These are phyloP conservation scores for Sordaria brevicollis DNA, from an alignment of 495 filamentous ascomycete species.

Conservation along the genomic window DNA sequence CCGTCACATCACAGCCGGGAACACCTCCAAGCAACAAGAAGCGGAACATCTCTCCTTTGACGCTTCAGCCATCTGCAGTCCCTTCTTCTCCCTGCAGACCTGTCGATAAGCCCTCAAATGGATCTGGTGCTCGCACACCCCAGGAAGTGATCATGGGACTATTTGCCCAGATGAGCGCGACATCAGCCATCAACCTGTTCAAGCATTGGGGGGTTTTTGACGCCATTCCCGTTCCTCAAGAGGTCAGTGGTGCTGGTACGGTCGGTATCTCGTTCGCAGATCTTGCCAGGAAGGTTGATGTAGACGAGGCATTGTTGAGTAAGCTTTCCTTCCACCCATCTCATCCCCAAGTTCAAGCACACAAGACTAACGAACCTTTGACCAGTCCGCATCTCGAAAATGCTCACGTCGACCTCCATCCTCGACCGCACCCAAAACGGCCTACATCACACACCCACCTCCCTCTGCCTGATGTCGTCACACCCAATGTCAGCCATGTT, in stretches of 20 bases:
- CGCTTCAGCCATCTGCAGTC: conserved; percentile 5
- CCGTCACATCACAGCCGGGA: background rate
- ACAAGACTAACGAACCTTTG: background rate
- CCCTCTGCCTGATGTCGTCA: conserved; percentile 9
- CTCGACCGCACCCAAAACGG: conserved; percentile 9
- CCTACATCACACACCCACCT: conserved; percentile 23
- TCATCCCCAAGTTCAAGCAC: background rate
- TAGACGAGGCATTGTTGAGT: conserved; percentile 18
- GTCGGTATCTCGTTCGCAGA: conserved; percentile 15
- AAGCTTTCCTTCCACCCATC: background rate
- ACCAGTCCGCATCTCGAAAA: conserved; percentile 18
- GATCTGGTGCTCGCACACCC: conserved; percentile 12
- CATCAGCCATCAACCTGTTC: conserved; percentile 22
- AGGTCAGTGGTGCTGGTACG: background rate
- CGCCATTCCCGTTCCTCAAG: conserved; percentile 11
- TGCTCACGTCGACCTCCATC: conserved; percentile 21
- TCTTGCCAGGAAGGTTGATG: conserved; percentile 16
- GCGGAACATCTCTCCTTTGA: conserved; percentile 1
- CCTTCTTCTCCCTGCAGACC: background rate
- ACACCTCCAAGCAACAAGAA: background rate
- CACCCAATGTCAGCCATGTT: conserved; percentile 20
- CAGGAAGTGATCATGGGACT: conserved; percentile 17
- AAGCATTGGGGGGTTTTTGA: conserved; percentile 27
- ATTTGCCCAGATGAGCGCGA: conserved; percentile 14
- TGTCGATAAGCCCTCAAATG: background rate